Conservation (phyloP, 148 eudicot species). For the Rhododendron simsii region DNA sequence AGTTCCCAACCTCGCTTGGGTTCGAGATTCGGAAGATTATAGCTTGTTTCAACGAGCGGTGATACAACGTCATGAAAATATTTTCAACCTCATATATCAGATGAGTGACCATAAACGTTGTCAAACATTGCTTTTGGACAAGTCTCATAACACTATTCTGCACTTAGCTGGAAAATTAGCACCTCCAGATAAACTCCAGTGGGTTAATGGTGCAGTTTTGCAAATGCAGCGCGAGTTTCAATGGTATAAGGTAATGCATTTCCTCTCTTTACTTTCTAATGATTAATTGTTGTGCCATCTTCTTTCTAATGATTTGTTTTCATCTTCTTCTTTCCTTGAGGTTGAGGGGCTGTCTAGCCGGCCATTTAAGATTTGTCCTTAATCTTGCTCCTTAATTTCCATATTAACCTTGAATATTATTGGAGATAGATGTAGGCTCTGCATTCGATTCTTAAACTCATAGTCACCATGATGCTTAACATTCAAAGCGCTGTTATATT, state of each 20-base stretch:
- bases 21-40: neutral
- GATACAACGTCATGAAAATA: conserved; percentile 13
- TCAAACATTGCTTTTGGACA: neutral
- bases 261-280: too few species aligned
- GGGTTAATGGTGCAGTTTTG: conserved; percentile 18
- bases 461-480: too few species aligned
- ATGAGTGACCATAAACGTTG: conserved; percentile 17
- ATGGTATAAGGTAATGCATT: conserved; percentile 9
- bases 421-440: too few species aligned
- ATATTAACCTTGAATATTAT: too few species aligned
- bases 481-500: too few species aligned
- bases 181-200: conserved; percentile 8
- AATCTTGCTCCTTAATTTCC: too few species aligned
- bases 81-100: conserved; percentile 12
- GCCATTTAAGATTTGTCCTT: too few species aligned
- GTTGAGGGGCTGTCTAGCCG: too few species aligned
- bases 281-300: too few species aligned
- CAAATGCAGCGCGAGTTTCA: conserved; percentile 26
- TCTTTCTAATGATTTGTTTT: too few species aligned
- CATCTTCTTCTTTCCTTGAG: too few species aligned
- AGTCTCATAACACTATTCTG: conserved; percentile 1
- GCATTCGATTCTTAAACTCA: too few species aligned
- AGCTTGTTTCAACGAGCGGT: conserved; percentile 30
- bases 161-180: conserved; percentile 20
- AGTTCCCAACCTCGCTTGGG: conserved; percentile 28